These are phyloP conservation scores for Phytophthora crassamura DNA, from an alignment of 352 stramenopile genomes.

Conservation along the genomic window DNA sequence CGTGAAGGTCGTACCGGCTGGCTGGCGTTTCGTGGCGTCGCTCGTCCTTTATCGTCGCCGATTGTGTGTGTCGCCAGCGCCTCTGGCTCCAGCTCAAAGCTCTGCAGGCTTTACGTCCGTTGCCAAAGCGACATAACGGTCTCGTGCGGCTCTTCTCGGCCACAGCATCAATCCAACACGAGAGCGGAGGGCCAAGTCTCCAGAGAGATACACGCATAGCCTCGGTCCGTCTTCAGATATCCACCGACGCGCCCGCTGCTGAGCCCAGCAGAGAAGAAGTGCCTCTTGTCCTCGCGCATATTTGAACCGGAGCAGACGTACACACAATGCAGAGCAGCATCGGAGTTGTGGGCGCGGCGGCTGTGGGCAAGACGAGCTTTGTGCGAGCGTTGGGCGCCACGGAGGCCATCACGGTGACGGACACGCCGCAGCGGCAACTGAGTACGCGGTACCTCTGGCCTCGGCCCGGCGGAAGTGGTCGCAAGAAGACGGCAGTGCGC, in stretches of 20 bases:
- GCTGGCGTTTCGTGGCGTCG: slow-evolving; percentile 17
- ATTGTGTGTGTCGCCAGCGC: slow-evolving; percentile 24
- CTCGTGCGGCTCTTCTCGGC: slow-evolving; percentile 3
- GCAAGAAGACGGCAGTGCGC: slow-evolving; percentile 21
- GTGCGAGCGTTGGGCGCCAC: slow-evolving; percentile 54
- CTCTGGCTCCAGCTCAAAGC: slow-evolving; percentile 8
- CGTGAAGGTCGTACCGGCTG: slow-evolving; percentile 17
- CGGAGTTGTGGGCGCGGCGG: slow-evolving; percentile 46
- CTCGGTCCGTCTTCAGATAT: slow-evolving; percentile 22
- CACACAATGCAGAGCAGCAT: slow-evolving; percentile 36
- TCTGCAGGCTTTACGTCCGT: not conserved
- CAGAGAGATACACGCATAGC: not conserved
- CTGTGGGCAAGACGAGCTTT: slow-evolving; percentile 61
- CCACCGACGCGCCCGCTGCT: slow-evolving; percentile 7
- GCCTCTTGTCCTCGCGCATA: slow-evolving; percentile 4
- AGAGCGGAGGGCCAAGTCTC: not conserved
- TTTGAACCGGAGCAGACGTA: slow-evolving; percentile 5
- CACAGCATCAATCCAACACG: slow-evolving; percentile 1
- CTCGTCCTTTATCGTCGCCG: slow-evolving; percentile 7
- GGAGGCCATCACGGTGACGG: slow-evolving; percentile 4
- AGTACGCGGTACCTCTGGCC: slow-evolving; percentile 26
- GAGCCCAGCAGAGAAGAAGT: slow-evolving; percentile 21
- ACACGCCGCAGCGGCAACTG: slow-evolving; percentile 3
- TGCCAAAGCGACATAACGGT: slow-evolving; percentile 18
- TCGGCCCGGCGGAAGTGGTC: slow-evolving; percentile 16